Percentiles rank a stretch among this genome's conserved stretches.
phyloP scores from a whole-genome alignment of 805 yeast species.

The Candida krabiensis region DNA sequence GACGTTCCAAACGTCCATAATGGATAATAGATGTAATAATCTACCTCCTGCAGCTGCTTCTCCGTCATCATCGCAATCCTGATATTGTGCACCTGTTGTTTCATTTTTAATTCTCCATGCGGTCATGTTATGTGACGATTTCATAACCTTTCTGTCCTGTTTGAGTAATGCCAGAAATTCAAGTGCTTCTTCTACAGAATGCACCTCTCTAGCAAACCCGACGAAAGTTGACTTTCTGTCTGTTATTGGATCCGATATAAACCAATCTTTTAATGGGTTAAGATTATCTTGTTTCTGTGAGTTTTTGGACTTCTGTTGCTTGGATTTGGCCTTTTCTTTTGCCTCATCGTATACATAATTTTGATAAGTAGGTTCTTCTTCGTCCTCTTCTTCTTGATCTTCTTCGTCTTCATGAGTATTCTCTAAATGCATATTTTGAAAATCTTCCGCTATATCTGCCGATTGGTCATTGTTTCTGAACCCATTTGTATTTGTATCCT shows the following conservation, averaged over 20 bases:
- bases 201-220: conserved; percentile 66
- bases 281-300: conserved; percentile 7
- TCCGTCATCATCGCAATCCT: conserved; percentile 96
- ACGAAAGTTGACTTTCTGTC: conserved; percentile 88
- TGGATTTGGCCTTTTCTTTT: conserved; percentile 27
- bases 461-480: too few relatives aligned
- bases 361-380: conserved; percentile 4
- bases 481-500: conserved; percentile 12
- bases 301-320: conserved; percentile 5
- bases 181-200: conserved; percentile 67
- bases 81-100: conserved; percentile 54
- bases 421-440: conserved; percentile 5
- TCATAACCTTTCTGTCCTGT: conserved; percentile 63
- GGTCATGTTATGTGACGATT: conserved; percentile 78
- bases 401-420: conserved; percentile 5
- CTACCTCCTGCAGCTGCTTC: conserved; percentile 95
- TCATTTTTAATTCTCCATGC: conserved; percentile 76
- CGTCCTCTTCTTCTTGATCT: conserved; percentile 2
- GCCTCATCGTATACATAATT: conserved; percentile 28
- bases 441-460: conserved; percentile 3
- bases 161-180: conserved; percentile 50
- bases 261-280: conserved; percentile 73
- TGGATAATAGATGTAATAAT: conserved; percentile 69
- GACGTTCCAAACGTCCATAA: conserved; percentile 79
- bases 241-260: conserved; percentile 66